These are phyloP conservation scores for Paracamarosporium sp. DNA, from an alignment of 2,329 filamentous ascomycete genomes.

Conservation along the genomic window DNA sequence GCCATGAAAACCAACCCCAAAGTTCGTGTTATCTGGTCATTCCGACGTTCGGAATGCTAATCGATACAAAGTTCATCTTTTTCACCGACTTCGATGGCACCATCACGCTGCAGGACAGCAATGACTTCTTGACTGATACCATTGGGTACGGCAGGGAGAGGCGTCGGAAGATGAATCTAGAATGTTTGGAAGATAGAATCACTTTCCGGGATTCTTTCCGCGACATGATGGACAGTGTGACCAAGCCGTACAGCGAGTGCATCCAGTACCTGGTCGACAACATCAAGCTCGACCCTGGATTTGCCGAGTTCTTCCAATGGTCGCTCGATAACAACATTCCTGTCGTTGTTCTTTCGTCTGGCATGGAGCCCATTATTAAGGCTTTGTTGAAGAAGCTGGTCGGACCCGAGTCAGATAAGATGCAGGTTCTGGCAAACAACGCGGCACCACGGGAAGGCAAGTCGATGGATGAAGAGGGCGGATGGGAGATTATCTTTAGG, in stretches of 20 bases:
- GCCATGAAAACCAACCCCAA: slow-evolving; percentile 68
- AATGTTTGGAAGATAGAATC: slow-evolving; percentile 73
- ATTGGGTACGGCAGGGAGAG: slow-evolving; percentile 79
- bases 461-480: slow-evolving; percentile 80
- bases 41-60: slow-evolving; percentile 22
- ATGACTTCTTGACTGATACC: slow-evolving; percentile 83
- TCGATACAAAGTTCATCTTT: slow-evolving; percentile 76
- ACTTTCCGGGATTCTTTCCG: slow-evolving; percentile 84
- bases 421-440: slow-evolving; percentile 91
- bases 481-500: slow-evolving; percentile 88
- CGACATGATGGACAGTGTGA: slow-evolving; percentile 90
- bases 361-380: slow-evolving; percentile 91
- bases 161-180: slow-evolving; percentile 75
- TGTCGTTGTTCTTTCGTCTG: slow-evolving; percentile 88
- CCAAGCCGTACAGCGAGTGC: slow-evolving; percentile 80
- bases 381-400: slow-evolving; percentile 81
- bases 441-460: slow-evolving; percentile 72
- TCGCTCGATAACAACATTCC: slow-evolving; percentile 82
- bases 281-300: slow-evolving; percentile 87
- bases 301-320: slow-evolving; percentile 88
- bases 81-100: slow-evolving; percentile 99
- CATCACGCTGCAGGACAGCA: slow-evolving; percentile 78
- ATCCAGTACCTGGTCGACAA: slow-evolving; percentile 78
- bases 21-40: slow-evolving; percentile 19
- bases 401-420: slow-evolving; percentile 76